Evolutionary conservation across 2,329 filamentous ascomycete species (phyloP).

Genomic region (Fusarium sp.): DNA sequence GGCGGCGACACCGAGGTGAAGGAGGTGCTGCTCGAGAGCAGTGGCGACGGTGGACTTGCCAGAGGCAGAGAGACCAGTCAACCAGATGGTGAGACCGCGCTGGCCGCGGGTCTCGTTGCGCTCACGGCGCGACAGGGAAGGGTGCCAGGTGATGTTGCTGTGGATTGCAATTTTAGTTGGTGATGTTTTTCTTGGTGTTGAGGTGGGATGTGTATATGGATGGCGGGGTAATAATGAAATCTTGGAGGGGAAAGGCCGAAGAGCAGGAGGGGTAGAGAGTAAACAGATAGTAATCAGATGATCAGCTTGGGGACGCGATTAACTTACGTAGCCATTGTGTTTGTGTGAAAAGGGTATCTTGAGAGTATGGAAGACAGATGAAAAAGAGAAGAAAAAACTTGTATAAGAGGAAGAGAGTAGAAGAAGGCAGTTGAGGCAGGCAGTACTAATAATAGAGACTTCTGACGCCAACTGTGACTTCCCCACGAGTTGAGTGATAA

Average conservation of each 20-base stretch:
- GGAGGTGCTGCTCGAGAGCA: conserved; percentile 95
- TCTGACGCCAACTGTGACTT: conserved; percentile 16
- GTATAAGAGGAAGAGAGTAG: conserved; percentile 5
- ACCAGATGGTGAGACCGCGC: conserved; percentile 95
- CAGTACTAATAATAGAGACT: conserved; percentile 16
- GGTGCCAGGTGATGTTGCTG: conserved; percentile 94
- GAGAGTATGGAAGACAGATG: conserved; percentile 6
- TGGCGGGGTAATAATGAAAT: conserved; percentile 36
- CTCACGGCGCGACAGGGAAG: conserved; percentile 83
- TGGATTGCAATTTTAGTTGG: conserved; percentile 17
- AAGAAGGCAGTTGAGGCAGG: not conserved
- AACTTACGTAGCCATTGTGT: conserved; percentile 56
- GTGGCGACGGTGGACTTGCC: conserved; percentile 98
- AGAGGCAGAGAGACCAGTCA: conserved; percentile 95
- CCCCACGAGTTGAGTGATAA: conserved; percentile 20
- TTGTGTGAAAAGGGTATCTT: conserved; percentile 11
- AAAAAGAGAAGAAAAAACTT: conserved; percentile 7
- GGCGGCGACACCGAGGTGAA: conserved; percentile 84
- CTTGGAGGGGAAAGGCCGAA: conserved; percentile 15
- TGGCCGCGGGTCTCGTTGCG: conserved; percentile 84
- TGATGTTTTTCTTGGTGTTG: conserved; percentile 21
- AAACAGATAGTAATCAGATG: not conserved
- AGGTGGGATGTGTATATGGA: conserved; percentile 21
- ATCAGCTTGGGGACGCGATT: not conserved
- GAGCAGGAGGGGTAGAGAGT: conserved; percentile 8